Percentiles rank a stretch among this genome's conserved stretches.
Conservation (phyloP, 345 rosid species). For the Eucalyptus victrix region DNA sequence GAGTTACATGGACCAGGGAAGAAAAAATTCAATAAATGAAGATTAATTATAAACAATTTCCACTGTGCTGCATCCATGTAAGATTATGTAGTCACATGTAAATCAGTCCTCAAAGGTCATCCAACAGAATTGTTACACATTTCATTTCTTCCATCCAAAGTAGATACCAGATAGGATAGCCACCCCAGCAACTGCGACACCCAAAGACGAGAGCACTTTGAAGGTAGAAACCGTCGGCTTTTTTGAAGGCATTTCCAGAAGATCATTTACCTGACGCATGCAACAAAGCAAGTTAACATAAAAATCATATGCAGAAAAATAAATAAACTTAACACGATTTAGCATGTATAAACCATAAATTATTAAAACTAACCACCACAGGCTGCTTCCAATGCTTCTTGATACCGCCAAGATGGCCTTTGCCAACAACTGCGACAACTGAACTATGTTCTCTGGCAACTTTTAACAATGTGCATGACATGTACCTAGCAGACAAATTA, state of each 20-base stretch:
- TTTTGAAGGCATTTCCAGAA: slow-evolving; percentile 52
- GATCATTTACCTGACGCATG: slow-evolving; percentile 37
- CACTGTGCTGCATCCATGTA: neutral
- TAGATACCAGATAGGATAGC: slow-evolving; percentile 64
- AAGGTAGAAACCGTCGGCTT: slow-evolving; percentile 20
- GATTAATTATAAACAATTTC: neutral
- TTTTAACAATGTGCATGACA: slow-evolving; percentile 62
- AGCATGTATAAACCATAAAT: neutral
- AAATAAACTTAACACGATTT: neutral
- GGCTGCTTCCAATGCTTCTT: slow-evolving; percentile 85
- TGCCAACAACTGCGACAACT: slow-evolving; percentile 96
- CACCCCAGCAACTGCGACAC: slow-evolving; percentile 57
- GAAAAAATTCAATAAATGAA: neutral
- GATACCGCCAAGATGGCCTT: slow-evolving; percentile 91
- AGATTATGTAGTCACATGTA: neutral
- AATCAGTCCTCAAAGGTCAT: neutral
- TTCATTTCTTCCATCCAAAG: slow-evolving; percentile 41
- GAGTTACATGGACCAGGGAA: neutral
- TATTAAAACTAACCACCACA: slow-evolving; percentile 29
- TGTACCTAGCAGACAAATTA: slow-evolving; percentile 46
- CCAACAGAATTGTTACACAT: neutral
- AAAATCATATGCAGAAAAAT: neutral
- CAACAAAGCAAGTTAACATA: neutral
- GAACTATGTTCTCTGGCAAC: slow-evolving; percentile 65
- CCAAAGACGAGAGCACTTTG: slow-evolving; percentile 55